Evolutionary conservation across 139 green algal species (phyloP).

Genomic region (Protoeuglena noctilucae): DNA sequence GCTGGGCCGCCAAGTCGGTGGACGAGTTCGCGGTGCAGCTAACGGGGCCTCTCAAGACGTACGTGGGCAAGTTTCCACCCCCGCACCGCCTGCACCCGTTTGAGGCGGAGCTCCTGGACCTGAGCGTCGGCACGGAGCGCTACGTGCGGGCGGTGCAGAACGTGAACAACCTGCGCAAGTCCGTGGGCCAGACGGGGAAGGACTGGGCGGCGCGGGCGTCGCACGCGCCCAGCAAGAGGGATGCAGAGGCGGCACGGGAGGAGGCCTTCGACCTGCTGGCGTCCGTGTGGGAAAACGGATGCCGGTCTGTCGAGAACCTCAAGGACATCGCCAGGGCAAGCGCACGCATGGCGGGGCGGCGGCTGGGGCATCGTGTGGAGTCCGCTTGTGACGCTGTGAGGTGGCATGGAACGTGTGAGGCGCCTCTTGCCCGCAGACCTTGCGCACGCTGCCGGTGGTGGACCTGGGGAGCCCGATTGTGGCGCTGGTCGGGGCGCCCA

Average conservation of each 20-base stretch:
- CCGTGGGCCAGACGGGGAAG: constrained; percentile 50
- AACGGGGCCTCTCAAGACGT: constrained; percentile 35
- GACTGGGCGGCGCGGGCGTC: constrained; percentile 33
- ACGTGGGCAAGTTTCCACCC: constrained; percentile 50
- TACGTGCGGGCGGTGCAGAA: constrained; percentile 38
- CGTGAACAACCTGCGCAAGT: constrained; percentile 39
- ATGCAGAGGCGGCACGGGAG: constrained; percentile 34
- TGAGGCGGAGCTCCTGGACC: constrained; percentile 69
- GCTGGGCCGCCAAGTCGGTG: constrained; percentile 8
- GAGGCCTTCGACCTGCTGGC: constrained; percentile 44
- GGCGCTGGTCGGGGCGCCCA: constrained; percentile 70
- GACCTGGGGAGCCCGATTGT: constrained; percentile 65
- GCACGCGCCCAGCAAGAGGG: constrained; percentile 39
- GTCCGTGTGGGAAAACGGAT: neutral
- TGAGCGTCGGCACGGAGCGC: constrained; percentile 52
- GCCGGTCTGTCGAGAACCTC: neutral
- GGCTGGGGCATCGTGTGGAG: no score
- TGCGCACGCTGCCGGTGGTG: constrained; percentile 68
- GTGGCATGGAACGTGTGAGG: no score
- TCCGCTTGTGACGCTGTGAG: no score
- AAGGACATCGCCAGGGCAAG: neutral
- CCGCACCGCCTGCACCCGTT: constrained; percentile 63
- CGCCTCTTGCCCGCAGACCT: no score
- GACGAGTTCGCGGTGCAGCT: constrained; percentile 21
- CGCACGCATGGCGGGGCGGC: no score